These are phyloP conservation scores for Phytophthora citrophthora DNA, from an alignment of 352 stramenopile genomes.

Conservation along the genomic window DNA sequence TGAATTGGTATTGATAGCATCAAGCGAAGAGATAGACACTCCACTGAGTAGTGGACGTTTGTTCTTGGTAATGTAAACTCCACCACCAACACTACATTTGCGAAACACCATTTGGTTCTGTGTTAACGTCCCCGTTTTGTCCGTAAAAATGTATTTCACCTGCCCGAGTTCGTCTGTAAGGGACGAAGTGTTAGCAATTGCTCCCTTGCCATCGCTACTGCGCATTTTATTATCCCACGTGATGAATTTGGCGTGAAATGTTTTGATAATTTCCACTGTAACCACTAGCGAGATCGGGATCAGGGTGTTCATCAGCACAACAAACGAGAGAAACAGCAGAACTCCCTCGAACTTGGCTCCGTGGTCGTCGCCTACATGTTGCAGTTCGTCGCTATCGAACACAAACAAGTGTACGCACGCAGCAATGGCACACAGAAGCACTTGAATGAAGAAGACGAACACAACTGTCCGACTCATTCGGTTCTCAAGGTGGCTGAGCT, in stretches of 20 bases:
- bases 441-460: conserved; percentile 76
- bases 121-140: conserved; percentile 96
- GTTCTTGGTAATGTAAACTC: conserved; percentile 70
- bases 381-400: conserved; percentile 4
- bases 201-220: conserved; percentile 50
- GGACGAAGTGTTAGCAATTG: conserved; percentile 88
- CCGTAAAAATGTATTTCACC: conserved; percentile 93
- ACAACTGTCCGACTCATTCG: conserved; percentile 83
- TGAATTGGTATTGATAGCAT: conserved; percentile 12
- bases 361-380: conserved; percentile 5
- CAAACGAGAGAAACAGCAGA: conserved; percentile 89
- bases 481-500: conserved; percentile 83
- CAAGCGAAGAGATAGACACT: conserved; percentile 47
- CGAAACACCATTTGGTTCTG: conserved; percentile 97
- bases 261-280: conserved; percentile 82
- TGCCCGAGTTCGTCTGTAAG: conserved; percentile 94
- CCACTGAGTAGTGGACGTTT: conserved; percentile 24
- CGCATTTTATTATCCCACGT: conserved; percentile 78
- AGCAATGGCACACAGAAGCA: conserved; percentile 67
- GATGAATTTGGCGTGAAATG: conserved; percentile 79
- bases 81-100: conserved; percentile 92
- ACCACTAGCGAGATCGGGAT: conserved; percentile 95
- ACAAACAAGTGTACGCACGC: conserved; percentile 44
- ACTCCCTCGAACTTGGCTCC: conserved; percentile 21
- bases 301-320: conserved; percentile 93